Percentiles rank a stretch among this genome's conserved stretches.
These are phyloP conservation scores for Talaromyces thailandensis DNA, from an alignment of 495 filamentous ascomycete species.

Conservation along the genomic window DNA sequence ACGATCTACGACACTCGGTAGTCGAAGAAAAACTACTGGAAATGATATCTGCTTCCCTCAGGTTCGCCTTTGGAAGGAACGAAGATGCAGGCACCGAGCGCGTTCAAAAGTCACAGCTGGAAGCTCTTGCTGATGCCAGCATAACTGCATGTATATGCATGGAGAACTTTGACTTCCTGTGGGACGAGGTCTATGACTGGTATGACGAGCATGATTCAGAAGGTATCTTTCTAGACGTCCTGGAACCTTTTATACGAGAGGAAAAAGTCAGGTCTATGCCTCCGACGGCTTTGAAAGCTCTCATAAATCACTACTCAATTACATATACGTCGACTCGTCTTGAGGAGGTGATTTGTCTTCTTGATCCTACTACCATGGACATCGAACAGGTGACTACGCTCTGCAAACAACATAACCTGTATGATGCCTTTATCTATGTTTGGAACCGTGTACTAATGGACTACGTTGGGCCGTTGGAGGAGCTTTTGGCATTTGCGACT, in stretches of 20 bases:
- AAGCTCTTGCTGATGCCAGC: constrained; percentile 71
- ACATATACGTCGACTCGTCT: constrained; percentile 63
- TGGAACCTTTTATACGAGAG: constrained; percentile 80
- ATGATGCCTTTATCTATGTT: constrained; percentile 93
- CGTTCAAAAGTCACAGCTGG: constrained; percentile 49
- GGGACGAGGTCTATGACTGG: constrained; percentile 81
- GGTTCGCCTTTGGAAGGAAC: constrained; percentile 72
- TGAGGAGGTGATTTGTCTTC: constrained; percentile 91
- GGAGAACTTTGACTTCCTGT: constrained; percentile 69
- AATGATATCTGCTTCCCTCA: constrained; percentile 89
- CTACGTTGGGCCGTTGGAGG: constrained; percentile 82
- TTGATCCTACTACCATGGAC: constrained; percentile 85
- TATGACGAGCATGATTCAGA: constrained; percentile 70
- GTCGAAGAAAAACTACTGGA: constrained; percentile 85
- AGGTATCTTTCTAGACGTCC: constrained; percentile 72
- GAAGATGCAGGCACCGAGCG: constrained; percentile 36
- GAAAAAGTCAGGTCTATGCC: constrained; percentile 67
- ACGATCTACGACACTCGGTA: constrained; percentile 62
- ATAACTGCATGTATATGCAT: constrained; percentile 75
- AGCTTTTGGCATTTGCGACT: constrained; percentile 47
- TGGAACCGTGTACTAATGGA: constrained; percentile 88
- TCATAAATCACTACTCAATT: constrained; percentile 70
- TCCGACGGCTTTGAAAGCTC: constrained; percentile 73
- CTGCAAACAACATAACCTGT: constrained; percentile 83
- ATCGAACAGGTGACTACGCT: constrained; percentile 86